Percentiles rank a stretch among this genome's conserved stretches.
phyloP scores from a whole-genome alignment of 2,329 filamentous ascomycete species.

The Ceratocystiopsis minuta region DNA sequence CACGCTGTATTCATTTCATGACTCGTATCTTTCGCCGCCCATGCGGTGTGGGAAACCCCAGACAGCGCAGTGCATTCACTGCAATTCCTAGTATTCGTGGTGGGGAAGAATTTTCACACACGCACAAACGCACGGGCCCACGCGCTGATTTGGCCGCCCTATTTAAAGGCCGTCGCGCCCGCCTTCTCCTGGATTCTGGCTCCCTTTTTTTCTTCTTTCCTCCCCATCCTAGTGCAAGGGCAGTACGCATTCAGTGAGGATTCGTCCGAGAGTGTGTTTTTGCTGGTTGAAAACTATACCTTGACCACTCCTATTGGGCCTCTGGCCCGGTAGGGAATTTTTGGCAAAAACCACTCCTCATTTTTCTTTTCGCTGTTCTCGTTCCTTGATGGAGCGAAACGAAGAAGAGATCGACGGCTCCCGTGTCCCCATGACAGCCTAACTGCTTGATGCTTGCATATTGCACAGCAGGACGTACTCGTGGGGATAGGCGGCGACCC shows the following conservation, averaged over 20 bases:
- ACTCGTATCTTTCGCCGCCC: too few relatives aligned
- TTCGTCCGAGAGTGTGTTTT: slow-evolving; percentile 75
- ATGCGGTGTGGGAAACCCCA: too few relatives aligned
- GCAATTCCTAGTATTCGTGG: too few relatives aligned
- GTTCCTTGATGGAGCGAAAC: slow-evolving; percentile 24
- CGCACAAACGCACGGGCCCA: too few relatives aligned
- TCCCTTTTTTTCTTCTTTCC: slow-evolving; percentile 13
- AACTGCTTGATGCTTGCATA: too few relatives aligned
- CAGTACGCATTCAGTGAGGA: slow-evolving; percentile 66
- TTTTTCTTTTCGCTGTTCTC: slow-evolving; percentile 28
- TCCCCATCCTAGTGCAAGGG: slow-evolving; percentile 50
- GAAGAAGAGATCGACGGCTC: slow-evolving; percentile 26
- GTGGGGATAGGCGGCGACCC: too few relatives aligned
- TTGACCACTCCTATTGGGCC: slow-evolving; percentile 57
- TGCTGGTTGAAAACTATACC: slow-evolving; percentile 80
- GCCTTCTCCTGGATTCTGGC: not conserved
- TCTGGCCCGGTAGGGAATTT: slow-evolving; percentile 62
- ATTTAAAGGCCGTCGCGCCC: slow-evolving; percentile 7
- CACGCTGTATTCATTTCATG: too few relatives aligned
- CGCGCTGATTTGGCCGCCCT: not conserved
- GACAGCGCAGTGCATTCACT: too few relatives aligned
- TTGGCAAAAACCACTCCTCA: slow-evolving; percentile 33
- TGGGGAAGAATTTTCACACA: too few relatives aligned
- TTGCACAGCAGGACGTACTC: too few relatives aligned
- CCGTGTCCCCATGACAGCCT: too few relatives aligned